These are phyloP conservation scores for Lipomyces orientalis DNA, from an alignment of 805 yeast species.

Conservation along the genomic window DNA sequence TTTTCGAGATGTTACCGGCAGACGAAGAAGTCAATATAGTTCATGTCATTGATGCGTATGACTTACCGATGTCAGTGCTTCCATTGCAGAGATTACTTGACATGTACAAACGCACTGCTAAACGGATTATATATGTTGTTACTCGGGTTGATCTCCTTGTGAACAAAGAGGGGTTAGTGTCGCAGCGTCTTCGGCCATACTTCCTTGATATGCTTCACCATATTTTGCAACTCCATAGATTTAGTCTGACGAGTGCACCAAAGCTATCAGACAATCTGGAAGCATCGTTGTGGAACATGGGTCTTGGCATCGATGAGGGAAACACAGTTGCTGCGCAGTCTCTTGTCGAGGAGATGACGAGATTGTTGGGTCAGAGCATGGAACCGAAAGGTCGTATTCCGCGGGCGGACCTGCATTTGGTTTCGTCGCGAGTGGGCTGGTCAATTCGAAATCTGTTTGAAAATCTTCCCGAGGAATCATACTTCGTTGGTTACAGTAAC, in stretches of 20 bases:
- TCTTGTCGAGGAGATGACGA: neutral
- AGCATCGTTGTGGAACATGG: conserved; percentile 19
- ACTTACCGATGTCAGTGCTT: conserved; percentile 66
- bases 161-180: neutral
- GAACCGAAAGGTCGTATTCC: neutral
- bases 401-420: conserved; percentile 52
- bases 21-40: conserved; percentile 52
- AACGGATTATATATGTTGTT: conserved; percentile 10
- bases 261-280: neutral
- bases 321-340: neutral
- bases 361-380: neutral
- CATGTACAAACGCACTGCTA: neutral
- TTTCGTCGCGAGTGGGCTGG: conserved; percentile 63
- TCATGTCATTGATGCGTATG: conserved; percentile 68
- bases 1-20: conserved; percentile 20
- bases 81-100: conserved; percentile 20
- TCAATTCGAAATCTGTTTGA: conserved; percentile 50
- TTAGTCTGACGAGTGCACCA: neutral
- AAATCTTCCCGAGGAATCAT: conserved; percentile 45
- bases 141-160: conserved; percentile 29
- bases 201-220: conserved; percentile 9
- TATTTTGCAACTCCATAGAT: conserved; percentile 3
- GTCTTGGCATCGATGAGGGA: neutral
- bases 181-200: conserved; percentile 20
- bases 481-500: conserved; percentile 83